phyloP scores from a whole-genome alignment of 2,329 filamentous ascomycete genomes.

The Coniochaeta sp. region DNA sequence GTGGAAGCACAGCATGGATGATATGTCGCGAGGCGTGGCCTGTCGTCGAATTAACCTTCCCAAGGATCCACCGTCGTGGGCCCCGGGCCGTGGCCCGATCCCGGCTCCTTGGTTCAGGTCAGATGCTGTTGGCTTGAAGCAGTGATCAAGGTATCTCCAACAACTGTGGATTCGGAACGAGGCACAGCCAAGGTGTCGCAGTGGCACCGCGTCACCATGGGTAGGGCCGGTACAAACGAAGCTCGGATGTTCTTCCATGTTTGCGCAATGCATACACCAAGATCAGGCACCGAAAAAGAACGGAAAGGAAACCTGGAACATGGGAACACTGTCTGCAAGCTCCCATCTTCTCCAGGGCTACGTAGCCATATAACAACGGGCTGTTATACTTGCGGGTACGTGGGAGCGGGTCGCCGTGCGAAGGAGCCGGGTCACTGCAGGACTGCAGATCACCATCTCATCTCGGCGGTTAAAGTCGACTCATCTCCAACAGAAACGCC shows the following conservation, averaged over 20 bases:
- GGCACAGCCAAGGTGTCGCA: not conserved
- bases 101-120: not conserved
- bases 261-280: not conserved
- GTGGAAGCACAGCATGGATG: not conserved
- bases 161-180: not conserved
- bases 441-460: not conserved
- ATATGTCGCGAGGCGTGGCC: not conserved
- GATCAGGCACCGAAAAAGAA: not conserved
- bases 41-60: slow-evolving; percentile 3
- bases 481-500: not conserved
- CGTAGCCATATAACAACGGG: not conserved
- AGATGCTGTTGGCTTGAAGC: not conserved
- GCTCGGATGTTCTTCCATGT: not conserved
- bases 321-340: not conserved
- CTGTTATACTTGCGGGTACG: not conserved
- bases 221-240: not conserved
- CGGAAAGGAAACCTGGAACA: not conserved
- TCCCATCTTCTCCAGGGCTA: not conserved
- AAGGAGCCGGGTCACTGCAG: not conserved
- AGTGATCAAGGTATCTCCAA: not conserved
- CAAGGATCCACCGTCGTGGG: not conserved
- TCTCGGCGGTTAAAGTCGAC: not conserved
- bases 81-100: not conserved
- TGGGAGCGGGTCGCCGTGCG: not conserved
- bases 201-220: not conserved